phyloP scores from a whole-genome alignment of 23 red algal species.

The Gracilaria gracilis region DNA sequence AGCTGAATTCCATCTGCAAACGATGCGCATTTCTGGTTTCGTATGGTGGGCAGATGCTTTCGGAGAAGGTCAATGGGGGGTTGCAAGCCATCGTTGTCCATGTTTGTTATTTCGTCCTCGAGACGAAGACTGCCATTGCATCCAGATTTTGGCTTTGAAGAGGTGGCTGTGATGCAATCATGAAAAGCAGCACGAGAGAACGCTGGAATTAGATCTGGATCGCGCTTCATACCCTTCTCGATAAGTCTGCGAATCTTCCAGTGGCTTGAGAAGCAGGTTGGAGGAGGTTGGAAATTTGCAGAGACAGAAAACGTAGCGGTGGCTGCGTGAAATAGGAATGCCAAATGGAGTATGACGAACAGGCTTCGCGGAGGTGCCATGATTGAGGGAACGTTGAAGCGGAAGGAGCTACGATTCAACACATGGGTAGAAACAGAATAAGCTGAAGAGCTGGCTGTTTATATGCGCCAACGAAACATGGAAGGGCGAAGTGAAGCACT shows the following conservation, averaged over 20 bases:
- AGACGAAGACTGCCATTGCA: conserved; percentile 54
- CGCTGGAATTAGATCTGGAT: conserved; percentile 20
- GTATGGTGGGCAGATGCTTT: conserved; percentile 2
- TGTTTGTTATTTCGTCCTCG: conserved; percentile 13
- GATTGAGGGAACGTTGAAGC: no score
- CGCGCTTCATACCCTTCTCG: conserved; percentile 2
- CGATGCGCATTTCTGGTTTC: conserved; percentile 17
- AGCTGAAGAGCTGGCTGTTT: no score
- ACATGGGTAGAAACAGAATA: no score
- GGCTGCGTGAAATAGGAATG: no score
- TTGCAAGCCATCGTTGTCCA: conserved; percentile 30
- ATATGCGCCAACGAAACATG: no score
- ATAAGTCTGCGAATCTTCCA: conserved; percentile 4
- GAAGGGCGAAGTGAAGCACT: no score
- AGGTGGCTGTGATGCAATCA: conserved; percentile 58
- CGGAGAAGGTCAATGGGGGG: conserved; percentile 18
- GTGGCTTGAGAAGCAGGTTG: conserved; percentile 19
- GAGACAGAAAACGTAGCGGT: no score
- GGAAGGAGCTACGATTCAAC: no score
- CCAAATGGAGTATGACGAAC: no score
- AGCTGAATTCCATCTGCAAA: conserved; percentile 41
- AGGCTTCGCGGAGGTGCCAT: no score
- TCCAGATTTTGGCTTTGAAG: conserved; percentile 30
- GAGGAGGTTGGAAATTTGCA: no score
- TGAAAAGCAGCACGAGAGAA: conserved; percentile 56